phyloP scores from a whole-genome alignment of 129 eudicot species.

The Heracleum sosnowskyi region DNA sequence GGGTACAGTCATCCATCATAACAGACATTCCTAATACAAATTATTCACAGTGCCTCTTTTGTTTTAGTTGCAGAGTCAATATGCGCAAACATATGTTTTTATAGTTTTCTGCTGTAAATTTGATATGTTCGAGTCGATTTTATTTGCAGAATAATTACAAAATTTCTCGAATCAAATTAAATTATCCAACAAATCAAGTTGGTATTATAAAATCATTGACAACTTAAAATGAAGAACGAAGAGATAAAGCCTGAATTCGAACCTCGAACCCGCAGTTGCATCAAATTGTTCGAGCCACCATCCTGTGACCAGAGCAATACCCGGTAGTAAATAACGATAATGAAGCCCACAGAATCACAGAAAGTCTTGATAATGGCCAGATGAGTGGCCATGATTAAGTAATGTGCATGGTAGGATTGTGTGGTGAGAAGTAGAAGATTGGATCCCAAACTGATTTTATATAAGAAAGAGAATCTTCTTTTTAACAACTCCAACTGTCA shows the following conservation, averaged over 20 bases:
- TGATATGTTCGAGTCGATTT: too few relatives aligned
- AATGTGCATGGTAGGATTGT: neutral
- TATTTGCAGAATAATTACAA: too few relatives aligned
- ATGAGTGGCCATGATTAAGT: neutral
- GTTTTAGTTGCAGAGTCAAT: neutral
- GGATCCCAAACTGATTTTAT: neutral
- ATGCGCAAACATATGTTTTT: neutral
- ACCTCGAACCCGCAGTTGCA: neutral
- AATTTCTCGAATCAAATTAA: too few relatives aligned
- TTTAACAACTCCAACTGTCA: conserved; percentile 1
- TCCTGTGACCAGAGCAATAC: neutral
- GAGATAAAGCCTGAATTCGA: neutral
- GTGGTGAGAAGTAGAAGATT: neutral
- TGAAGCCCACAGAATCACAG: neutral
- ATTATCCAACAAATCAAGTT: too few relatives aligned
- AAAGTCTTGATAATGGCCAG: neutral
- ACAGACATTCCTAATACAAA: neutral
- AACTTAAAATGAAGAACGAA: too few relatives aligned
- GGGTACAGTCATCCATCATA: neutral
- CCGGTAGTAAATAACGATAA: neutral
- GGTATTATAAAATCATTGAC: too few relatives aligned
- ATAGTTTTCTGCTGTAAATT: neutral
- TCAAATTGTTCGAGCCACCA: neutral
- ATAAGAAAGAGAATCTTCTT: neutral
- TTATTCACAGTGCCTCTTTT: neutral